Base-by-base conservation (phyloP, 371 early-diverging fungal species). In the Syncephalastrum contaminatum region DNA sequence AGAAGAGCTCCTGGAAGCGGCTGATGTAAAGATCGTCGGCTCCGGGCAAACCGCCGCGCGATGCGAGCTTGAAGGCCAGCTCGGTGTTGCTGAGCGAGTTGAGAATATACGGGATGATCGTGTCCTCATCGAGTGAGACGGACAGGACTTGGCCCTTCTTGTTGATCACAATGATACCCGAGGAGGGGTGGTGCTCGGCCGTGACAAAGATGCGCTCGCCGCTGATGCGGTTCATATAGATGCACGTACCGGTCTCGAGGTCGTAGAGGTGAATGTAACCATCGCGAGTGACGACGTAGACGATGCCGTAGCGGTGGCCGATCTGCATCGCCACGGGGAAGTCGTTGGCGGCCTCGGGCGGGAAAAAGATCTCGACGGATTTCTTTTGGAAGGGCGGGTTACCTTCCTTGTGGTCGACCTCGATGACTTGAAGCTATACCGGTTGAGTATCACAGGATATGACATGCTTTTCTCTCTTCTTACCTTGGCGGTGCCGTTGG, bases 291-390 rank as follows among this genome's bases (percentile, higher is more conserved):
- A 98, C 91, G 59, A 98, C 72, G 70, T 86, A 98, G 54, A 96
- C 90, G 48, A 97, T 82, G 59, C 90, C 91, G 68, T 93, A 94
- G 77, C 91, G 93, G 51, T 89, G 84, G 53, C 91, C 88, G 59
- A 96, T 83, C 74, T 97, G 98, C 95, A 97, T 94, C 13, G 95
- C 87, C 4, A 98, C 97, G 21, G 98, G 98, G 80, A 98, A 98
- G 69, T 98, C 98, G 52, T 74, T 81, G 24, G 82, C 88, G 13
- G 94, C 95, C 69, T 97, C 98, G 16, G 95, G 84, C 21, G 98
- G 98, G 86, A 98, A 98, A 67, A 85, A 92, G 14, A 98, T 84
- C 66, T 97, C 97, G 20, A 93, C 92, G 1, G 93, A 86, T 61
- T 88, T 87, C 81, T 98, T 98, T 59, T 85, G 83, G 77, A 91